Evolutionary conservation across 164 flowering plant species (phyloP), one percentile per base, ranked within the genome.

Genomic region (Nymphaea colorata): DNA sequence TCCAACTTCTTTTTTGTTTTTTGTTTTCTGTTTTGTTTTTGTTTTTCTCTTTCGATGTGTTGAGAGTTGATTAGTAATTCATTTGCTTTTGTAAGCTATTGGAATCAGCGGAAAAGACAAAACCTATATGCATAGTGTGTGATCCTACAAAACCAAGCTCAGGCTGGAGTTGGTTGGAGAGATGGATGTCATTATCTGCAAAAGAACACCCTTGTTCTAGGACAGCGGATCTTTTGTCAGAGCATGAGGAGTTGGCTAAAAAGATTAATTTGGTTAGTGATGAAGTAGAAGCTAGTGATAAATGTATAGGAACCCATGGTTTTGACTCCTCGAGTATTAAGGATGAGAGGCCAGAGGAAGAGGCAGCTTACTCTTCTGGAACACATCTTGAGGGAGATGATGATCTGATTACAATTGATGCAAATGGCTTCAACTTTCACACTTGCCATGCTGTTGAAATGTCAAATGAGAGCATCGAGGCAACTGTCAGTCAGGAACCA

Each of bases 121-220:
- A 80, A 74, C 79, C 81, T 53, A 85, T 87, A 71, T 63, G 76
- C 69, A 82, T 94, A 62, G 84, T 85, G 67, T 89, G 97, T 77
- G 95, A 88, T 76, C 82, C 93, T 59, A 72, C 76, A 43, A 82
- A 66, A 72, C 76, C 82, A 6, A 77, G 83, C 75, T 85, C 89
- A 59, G 78, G 87, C 41, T 94, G 98, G 98, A 79, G 78, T 57
- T 94, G 98, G 98, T 77, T 94, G 82, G 97, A 91, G 84, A 80
- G 96, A 69, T 94, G 98, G 98, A 86, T 84, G 97, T 76, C 86
- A 68, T 85, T 77, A 59, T 83, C 87, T 73, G 68, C 93, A 36
- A 67, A 75, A 11, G 77, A 76, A 65, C 12, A 59, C 60, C 68
- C 47, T 55, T 77, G 71, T 71, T 18, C 79, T 55, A 72, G 67